These are phyloP conservation scores for Aspergillus sp. DNA, from an alignment of 2,329 filamentous ascomycete genomes.

Conservation along the genomic window DNA sequence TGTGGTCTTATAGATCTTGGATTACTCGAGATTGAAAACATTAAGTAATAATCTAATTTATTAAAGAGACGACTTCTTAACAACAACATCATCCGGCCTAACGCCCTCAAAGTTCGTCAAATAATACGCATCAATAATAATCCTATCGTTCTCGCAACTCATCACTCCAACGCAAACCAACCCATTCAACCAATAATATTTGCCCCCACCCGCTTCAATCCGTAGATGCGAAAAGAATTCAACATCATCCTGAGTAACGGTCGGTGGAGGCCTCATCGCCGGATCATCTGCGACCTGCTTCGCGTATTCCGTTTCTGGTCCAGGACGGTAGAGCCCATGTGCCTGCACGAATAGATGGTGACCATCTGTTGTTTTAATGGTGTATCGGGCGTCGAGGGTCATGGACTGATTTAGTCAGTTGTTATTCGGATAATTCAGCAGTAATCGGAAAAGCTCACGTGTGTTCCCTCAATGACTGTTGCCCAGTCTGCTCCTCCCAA, in stretches of 20 bases:
- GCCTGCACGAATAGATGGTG: constrained; percentile 28
- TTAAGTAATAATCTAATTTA: neutral
- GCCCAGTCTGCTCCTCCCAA: constrained; percentile 27
- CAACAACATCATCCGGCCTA: constrained; percentile 24
- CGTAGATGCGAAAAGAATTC: constrained; percentile 30
- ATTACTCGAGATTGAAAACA: neutral
- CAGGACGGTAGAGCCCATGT: constrained; percentile 28
- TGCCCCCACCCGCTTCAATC: constrained; percentile 23
- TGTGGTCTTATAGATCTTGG: too few relatives aligned
- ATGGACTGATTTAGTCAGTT: constrained; percentile 26
- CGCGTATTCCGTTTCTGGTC: constrained; percentile 26
- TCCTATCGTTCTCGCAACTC: constrained; percentile 23
- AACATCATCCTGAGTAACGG: constrained; percentile 25
- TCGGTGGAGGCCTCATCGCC: constrained; percentile 15
- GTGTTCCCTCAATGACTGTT: constrained; percentile 27
- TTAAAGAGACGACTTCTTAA: constrained; percentile 2
- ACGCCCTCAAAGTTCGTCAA: constrained; percentile 25
- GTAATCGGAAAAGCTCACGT: constrained; percentile 12
- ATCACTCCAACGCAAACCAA: constrained; percentile 28
- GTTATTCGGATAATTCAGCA: constrained; percentile 14
- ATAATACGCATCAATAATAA: constrained; percentile 29
- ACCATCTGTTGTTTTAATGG: constrained; percentile 23
- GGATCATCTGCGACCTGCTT: constrained; percentile 22
- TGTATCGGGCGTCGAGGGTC: constrained; percentile 27
- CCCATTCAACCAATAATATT: constrained; percentile 30